These are phyloP conservation scores for Panaeolus papilionaceus DNA, from an alignment of 768 basidiomycete species.

Conservation along the genomic window DNA sequence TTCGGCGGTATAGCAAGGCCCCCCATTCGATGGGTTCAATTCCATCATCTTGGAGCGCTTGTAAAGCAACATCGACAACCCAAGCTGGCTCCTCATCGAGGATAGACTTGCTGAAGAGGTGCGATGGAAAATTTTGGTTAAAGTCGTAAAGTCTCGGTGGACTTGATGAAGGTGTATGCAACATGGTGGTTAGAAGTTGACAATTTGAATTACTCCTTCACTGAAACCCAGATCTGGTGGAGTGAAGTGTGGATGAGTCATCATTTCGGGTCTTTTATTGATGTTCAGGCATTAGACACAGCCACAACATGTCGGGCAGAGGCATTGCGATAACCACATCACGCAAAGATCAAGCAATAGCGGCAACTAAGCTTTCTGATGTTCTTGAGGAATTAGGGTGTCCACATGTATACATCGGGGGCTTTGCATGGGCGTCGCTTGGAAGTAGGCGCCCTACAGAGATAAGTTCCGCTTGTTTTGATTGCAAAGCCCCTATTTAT, in stretches of 20 bases:
- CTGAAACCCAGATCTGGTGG: too few relatives aligned
- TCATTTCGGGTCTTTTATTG: not conserved
- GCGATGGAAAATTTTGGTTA: not conserved
- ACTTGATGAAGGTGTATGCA: constrained; percentile 12
- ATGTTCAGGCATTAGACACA: not conserved
- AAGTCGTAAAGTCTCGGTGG: not conserved
- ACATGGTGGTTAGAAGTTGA: constrained; percentile 8
- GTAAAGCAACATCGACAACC: constrained; percentile 35
- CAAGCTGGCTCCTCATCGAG: constrained; percentile 27
- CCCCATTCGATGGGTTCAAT: constrained; percentile 35
- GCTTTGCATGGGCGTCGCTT: constrained; percentile 38
- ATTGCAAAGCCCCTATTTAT: constrained; percentile 12
- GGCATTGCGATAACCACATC: constrained; percentile 29
- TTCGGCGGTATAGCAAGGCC: constrained; percentile 31
- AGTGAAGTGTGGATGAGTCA: not conserved
- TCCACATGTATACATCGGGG: constrained; percentile 37
- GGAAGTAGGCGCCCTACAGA: constrained; percentile 33
- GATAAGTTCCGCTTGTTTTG: constrained; percentile 29
- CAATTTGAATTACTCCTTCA: not conserved
- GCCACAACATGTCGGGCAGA: constrained; percentile 4
- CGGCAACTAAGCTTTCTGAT: constrained; percentile 26
- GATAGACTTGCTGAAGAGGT: constrained; percentile 13
- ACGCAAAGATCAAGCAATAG: constrained; percentile 24
- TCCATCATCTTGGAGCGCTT: constrained; percentile 26
- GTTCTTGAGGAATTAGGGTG: constrained; percentile 27